Percentiles rank a stretch among this genome's conserved stretches.
Conservation (phyloP, 495 filamentous ascomycete species). For the Hypoxylon fuscum region DNA sequence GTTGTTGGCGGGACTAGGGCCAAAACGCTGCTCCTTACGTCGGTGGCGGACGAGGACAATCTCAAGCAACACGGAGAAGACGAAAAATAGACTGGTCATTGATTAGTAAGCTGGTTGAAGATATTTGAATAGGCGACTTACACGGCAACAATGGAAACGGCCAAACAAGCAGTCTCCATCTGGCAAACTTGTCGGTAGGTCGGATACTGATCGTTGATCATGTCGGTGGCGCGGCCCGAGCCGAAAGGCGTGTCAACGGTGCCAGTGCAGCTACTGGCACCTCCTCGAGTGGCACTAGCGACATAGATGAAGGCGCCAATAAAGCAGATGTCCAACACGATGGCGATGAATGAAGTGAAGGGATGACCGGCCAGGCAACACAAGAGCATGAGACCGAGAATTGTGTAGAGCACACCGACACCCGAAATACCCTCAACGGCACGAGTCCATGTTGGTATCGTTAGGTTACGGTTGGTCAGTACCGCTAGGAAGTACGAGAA, state of each 20-base stretch:
- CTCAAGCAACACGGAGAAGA: slow-evolving; percentile 71
- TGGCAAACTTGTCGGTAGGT: slow-evolving; percentile 69
- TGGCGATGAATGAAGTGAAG: slow-evolving; percentile 71
- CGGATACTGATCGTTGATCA: slow-evolving; percentile 54
- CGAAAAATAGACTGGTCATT: slow-evolving; percentile 69
- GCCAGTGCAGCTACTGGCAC: slow-evolving; percentile 68
- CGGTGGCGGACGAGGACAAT: slow-evolving; percentile 72
- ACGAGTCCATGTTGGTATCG: slow-evolving; percentile 69
- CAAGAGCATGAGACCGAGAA: slow-evolving; percentile 74
- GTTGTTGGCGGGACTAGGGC: slow-evolving; percentile 77
- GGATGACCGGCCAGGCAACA: slow-evolving; percentile 79
- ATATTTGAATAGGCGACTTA: slow-evolving; percentile 57
- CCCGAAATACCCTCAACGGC: slow-evolving; percentile 87
- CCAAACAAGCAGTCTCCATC: slow-evolving; percentile 76
- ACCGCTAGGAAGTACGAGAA: slow-evolving; percentile 78
- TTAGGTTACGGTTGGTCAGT: slow-evolving; percentile 64
- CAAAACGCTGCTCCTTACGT: slow-evolving; percentile 80
- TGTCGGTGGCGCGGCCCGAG: slow-evolving; percentile 58
- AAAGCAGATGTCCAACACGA: slow-evolving; percentile 71
- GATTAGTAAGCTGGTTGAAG: slow-evolving; percentile 17
- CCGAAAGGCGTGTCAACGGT: slow-evolving; percentile 73
- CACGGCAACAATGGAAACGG: slow-evolving; percentile 80
- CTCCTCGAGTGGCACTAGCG: slow-evolving; percentile 67
- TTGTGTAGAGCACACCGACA: slow-evolving; percentile 73
- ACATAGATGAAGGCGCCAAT: slow-evolving; percentile 68